These are phyloP conservation scores for Funneliformis caledonium DNA, from an alignment of 371 early-diverging fungal species.

Conservation along the genomic window DNA sequence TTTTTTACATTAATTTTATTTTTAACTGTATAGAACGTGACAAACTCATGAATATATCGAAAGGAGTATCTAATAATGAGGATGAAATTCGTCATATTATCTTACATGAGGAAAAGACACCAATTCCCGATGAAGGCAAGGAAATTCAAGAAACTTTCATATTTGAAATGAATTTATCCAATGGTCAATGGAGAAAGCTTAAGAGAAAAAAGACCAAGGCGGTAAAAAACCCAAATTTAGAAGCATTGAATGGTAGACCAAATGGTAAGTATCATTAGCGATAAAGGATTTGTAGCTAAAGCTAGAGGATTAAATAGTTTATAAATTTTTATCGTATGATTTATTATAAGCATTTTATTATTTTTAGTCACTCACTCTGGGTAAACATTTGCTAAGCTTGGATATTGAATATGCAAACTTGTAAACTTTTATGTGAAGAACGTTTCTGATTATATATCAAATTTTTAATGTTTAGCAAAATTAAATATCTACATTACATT, in stretches of 20 bases:
- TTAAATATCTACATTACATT: too few species aligned
- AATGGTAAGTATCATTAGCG: neutral
- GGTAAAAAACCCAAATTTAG: neutral
- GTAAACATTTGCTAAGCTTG: neutral
- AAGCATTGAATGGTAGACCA: neutral
- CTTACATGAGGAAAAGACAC: conserved; percentile 48
- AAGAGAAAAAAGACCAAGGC: conserved; percentile 43
- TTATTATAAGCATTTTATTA: too few species aligned
- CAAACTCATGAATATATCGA: conserved; percentile 27
- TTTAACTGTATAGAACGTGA: neutral
- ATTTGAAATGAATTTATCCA: conserved; percentile 52
- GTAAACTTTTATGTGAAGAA: too few species aligned
- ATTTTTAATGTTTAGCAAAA: too few species aligned
- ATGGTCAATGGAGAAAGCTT: conserved; percentile 52
- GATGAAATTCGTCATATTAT: conserved; percentile 46
- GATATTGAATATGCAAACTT: neutral
- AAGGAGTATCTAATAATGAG: conserved; percentile 44
- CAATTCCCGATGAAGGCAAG: conserved; percentile 43
- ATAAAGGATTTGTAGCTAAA: neutral
- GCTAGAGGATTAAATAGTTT: neutral
- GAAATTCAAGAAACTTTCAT: conserved; percentile 48
- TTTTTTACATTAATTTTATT: neutral
- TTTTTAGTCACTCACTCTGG: neutral
- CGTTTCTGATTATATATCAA: too few species aligned
- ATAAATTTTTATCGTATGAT: neutral